Percentiles rank a stretch among this genome's conserved stretches.
These are phyloP conservation scores for Alternaria alternata DNA, from an alignment of 2,329 filamentous ascomycete genomes.

Conservation along the genomic window DNA sequence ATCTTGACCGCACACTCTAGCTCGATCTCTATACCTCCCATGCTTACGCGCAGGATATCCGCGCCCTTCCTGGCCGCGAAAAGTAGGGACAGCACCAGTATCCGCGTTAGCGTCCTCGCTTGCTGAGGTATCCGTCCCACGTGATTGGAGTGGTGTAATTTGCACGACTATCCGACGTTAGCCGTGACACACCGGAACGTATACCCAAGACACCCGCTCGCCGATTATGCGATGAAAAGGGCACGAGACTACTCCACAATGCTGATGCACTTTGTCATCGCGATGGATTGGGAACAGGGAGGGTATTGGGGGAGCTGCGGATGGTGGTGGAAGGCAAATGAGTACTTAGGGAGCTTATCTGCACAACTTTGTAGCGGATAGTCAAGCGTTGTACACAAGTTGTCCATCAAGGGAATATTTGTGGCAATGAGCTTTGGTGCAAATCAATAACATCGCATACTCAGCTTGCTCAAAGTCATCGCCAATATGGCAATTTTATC, in stretches of 20 bases:
- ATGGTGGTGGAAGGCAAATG: constrained; percentile 32
- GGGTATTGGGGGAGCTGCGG: constrained; percentile 40
- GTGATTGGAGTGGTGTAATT: constrained; percentile 2
- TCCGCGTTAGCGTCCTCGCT: constrained; percentile 18
- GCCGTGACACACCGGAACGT: constrained; percentile 33
- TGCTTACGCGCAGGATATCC: constrained; percentile 22
- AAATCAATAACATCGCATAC: not conserved
- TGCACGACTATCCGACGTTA: constrained; percentile 32
- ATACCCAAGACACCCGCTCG: constrained; percentile 25
- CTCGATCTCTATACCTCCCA: not conserved
- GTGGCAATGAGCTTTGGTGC: constrained; percentile 4
- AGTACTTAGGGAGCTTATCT: constrained; percentile 26
- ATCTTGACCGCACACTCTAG: not conserved
- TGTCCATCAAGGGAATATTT: not conserved
- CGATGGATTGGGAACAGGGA: constrained; percentile 4
- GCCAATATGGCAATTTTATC: constrained; percentile 17
- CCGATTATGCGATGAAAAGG: constrained; percentile 2
- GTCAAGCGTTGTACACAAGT: constrained; percentile 1
- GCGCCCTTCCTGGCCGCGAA: constrained; percentile 16
- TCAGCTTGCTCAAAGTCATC: not conserved
- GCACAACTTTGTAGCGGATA: not conserved
- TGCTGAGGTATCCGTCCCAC: constrained; percentile 34
- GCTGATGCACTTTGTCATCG: constrained; percentile 13
- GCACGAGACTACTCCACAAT: constrained; percentile 22
- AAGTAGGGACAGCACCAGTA: constrained; percentile 21